A percentile compares a stretch with the other conserved stretches of the same genome.
Evolutionary conservation across 2,329 filamentous ascomycete species (phyloP).

Genomic region (Tolypocladium capitatum): DNA sequence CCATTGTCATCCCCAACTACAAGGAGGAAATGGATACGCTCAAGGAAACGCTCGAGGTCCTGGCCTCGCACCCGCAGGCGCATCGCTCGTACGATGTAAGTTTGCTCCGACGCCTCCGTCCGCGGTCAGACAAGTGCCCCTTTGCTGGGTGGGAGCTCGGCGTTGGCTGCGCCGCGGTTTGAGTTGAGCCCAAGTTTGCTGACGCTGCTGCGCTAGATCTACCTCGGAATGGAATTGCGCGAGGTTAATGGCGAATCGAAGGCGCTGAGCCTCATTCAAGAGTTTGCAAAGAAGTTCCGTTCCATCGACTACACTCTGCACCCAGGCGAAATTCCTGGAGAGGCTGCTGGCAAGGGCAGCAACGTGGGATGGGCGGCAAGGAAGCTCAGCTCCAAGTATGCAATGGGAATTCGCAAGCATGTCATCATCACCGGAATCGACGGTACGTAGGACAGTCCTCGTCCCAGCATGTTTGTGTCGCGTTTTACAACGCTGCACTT

Average conservation of each 20-base stretch:
- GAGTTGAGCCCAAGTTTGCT: conserved; percentile 2
- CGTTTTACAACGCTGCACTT: not conserved
- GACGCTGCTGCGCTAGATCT: conserved; percentile 34
- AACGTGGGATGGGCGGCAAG: conserved; percentile 60
- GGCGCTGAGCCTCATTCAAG: conserved; percentile 46
- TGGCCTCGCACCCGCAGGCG: conserved; percentile 54
- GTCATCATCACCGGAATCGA: conserved; percentile 61
- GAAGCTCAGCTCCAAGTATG: conserved; percentile 49
- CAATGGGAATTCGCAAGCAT: conserved; percentile 37
- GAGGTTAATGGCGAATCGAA: conserved; percentile 49
- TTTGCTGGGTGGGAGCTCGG: not conserved
- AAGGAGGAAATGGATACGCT: conserved; percentile 59
- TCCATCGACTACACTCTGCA: conserved; percentile 56
- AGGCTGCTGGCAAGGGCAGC: conserved; percentile 62
- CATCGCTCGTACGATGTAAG: conserved; percentile 55
- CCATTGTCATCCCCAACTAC: conserved; percentile 61
- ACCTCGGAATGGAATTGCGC: conserved; percentile 59
- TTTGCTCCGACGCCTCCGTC: conserved; percentile 7
- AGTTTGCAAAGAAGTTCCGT: conserved; percentile 52
- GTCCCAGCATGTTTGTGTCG: not conserved
- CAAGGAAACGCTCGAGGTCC: conserved; percentile 53
- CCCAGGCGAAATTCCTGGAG: conserved; percentile 49
- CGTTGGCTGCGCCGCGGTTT: not conserved
- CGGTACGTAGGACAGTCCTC: conserved; percentile 43
- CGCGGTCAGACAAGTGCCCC: not conserved